These are phyloP conservation scores for Hanseniaspora guilliermondii DNA, from an alignment of 805 yeast genomes.

Conservation along the genomic window DNA sequence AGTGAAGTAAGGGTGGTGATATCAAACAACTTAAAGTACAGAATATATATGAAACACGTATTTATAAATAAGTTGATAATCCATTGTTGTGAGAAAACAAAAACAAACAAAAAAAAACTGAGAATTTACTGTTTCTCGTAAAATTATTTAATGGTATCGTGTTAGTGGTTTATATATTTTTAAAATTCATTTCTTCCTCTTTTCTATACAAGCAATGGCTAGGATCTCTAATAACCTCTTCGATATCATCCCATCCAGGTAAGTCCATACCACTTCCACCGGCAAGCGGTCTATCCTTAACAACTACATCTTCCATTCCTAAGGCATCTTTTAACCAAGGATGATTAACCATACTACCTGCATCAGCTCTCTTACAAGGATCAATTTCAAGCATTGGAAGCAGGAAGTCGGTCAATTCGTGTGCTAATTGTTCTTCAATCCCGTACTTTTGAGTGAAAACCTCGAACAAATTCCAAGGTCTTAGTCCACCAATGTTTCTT, in stretches of 20 bases:
- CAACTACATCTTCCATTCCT: constrained; percentile 55
- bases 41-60: not conserved
- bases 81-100: too few species aligned
- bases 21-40: too few species aligned
- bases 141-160: too few species aligned
- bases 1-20: too few species aligned
- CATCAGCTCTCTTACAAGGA: constrained; percentile 80
- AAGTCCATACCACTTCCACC: constrained; percentile 76
- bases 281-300: constrained; percentile 50
- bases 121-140: too few species aligned
- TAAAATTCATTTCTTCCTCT: not conserved
- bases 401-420: constrained; percentile 61
- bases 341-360: constrained; percentile 88
- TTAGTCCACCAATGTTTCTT: constrained; percentile 65
- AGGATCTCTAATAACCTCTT: not conserved
- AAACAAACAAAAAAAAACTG: too few species aligned
- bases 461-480: constrained; percentile 77
- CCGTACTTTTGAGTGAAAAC: constrained; percentile 81
- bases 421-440: constrained; percentile 53
- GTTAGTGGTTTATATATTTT: not conserved
- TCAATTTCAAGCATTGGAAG: constrained; percentile 70
- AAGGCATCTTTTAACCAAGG: constrained; percentile 67
- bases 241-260: constrained; percentile 61
- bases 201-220: constrained; percentile 6
- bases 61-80: not conserved